A percentile compares a stretch with the other conserved stretches of the same genome.
These are phyloP conservation scores for Aureobasidium subglaciale DNA, from an alignment of 2,329 filamentous ascomycete species.

Conservation along the genomic window DNA sequence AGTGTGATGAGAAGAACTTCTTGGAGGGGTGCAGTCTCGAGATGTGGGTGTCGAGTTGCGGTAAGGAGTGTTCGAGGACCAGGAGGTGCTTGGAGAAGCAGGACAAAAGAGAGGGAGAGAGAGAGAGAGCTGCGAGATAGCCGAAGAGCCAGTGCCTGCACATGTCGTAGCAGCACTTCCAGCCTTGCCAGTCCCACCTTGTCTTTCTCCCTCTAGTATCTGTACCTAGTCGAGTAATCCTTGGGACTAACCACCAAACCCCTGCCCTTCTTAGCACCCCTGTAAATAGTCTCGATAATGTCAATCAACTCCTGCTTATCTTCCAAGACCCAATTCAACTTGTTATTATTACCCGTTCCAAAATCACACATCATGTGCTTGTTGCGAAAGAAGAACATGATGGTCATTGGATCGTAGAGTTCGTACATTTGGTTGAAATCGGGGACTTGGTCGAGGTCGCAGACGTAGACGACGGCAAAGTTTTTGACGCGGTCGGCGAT, in stretches of 20 bases:
- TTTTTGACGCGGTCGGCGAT: slow-evolving; percentile 93
- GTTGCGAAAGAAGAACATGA: slow-evolving; percentile 98
- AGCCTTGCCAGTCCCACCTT: too few species aligned
- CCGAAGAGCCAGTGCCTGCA: background rate
- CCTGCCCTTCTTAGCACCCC: slow-evolving; percentile 95
- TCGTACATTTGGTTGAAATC: slow-evolving; percentile 96
- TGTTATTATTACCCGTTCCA: slow-evolving; percentile 97
- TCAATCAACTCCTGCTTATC: slow-evolving; percentile 98
- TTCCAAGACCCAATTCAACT: slow-evolving; percentile 91
- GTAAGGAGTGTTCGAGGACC: too few species aligned
- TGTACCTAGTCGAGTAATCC: slow-evolving; percentile 65
- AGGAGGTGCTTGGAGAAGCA: too few species aligned
- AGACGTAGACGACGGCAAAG: slow-evolving; percentile 87
- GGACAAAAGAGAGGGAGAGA: too few species aligned
- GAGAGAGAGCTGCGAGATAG: background rate
- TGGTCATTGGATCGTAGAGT: slow-evolving; percentile 73
- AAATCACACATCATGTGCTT: slow-evolving; percentile 99
- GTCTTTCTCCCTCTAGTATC: slow-evolving; percentile 45
- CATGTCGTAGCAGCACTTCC: too few species aligned
- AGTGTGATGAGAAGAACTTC: too few species aligned
- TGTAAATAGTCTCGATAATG: slow-evolving; percentile 96
- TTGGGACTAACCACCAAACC: slow-evolving; percentile 96
- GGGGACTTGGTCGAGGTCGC: slow-evolving; percentile 83
- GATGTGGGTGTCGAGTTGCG: too few species aligned
- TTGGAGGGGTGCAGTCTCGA: too few species aligned